Conservation (phyloP, 140 eudicot genomes). For the Anethum foeniculum region DNA sequence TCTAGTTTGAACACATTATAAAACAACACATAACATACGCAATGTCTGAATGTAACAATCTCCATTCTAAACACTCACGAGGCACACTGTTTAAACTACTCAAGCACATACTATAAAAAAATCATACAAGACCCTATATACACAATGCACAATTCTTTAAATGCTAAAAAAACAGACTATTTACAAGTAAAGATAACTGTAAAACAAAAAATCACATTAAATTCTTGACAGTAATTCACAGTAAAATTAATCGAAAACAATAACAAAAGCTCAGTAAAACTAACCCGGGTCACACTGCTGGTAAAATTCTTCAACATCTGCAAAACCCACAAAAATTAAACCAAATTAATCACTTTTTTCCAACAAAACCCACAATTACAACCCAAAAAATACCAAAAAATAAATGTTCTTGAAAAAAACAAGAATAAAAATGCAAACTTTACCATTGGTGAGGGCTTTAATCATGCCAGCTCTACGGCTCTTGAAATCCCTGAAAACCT, state of each 20-base stretch:
- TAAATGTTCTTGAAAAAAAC: not conserved
- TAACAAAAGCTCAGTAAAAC: not conserved
- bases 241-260: not conserved
- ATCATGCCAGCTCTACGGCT: constrained; percentile 60
- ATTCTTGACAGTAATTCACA: not conserved
- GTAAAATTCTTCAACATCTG: constrained; percentile 58
- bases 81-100: not conserved
- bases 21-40: not conserved
- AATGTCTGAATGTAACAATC: not conserved
- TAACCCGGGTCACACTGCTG: constrained; percentile 72
- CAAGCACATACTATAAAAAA: not conserved
- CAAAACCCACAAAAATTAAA: constrained; percentile 14
- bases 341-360: not conserved
- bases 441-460: constrained; percentile 63
- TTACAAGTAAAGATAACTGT: not conserved
- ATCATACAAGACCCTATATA: not conserved
- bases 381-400: not conserved
- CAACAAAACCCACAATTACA: not conserved
- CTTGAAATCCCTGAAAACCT: constrained; percentile 58
- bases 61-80: not conserved
- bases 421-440: not conserved
- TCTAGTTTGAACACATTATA: not conserved
- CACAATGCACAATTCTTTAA: not conserved
- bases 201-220: not conserved
- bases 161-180: not conserved